These are phyloP conservation scores for Excoecaria cochinchinensis DNA, from an alignment of 345 rosid genomes.

Conservation along the genomic window DNA sequence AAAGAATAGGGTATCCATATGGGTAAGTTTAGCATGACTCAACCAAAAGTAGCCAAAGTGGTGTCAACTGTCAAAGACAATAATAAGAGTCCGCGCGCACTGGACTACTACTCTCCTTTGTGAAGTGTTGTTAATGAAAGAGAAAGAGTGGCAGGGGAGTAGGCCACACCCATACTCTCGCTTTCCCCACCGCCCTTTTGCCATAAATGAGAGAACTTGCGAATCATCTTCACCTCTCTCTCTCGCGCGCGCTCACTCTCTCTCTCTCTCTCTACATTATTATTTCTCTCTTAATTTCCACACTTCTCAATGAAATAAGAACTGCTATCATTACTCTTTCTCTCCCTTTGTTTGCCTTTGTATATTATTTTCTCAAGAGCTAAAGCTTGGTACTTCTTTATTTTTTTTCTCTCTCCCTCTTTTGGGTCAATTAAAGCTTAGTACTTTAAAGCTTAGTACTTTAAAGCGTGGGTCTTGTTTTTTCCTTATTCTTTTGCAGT, in stretches of 20 bases:
- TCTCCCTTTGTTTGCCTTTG: neutral
- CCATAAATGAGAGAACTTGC: conserved; percentile 4
- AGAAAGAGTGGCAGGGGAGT: neutral
- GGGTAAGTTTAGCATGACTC: neutral
- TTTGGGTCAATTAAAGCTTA: neutral
- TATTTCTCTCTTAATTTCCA: conserved; percentile 1
- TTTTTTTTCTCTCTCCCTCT: neutral
- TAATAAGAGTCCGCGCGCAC: neutral
- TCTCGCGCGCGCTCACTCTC: too few species aligned
- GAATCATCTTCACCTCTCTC: neutral
- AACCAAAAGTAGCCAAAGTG: neutral
- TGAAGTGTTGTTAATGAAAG: neutral
- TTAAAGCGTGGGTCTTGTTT: neutral
- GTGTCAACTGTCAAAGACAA: neutral
- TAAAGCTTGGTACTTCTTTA: too few species aligned
- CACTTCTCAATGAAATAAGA: conserved; percentile 11
- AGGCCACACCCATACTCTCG: neutral
- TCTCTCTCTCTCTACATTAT: neutral
- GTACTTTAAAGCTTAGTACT: neutral
- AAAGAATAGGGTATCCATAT: too few species aligned
- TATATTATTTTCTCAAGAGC: too few species aligned
- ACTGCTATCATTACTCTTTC: neutral
- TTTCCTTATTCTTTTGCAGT: neutral
- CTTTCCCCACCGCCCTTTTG: neutral
- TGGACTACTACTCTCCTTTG: neutral